phyloP scores from a whole-genome alignment of 2,329 filamentous ascomycete genomes.

The Epichloe elymi region DNA sequence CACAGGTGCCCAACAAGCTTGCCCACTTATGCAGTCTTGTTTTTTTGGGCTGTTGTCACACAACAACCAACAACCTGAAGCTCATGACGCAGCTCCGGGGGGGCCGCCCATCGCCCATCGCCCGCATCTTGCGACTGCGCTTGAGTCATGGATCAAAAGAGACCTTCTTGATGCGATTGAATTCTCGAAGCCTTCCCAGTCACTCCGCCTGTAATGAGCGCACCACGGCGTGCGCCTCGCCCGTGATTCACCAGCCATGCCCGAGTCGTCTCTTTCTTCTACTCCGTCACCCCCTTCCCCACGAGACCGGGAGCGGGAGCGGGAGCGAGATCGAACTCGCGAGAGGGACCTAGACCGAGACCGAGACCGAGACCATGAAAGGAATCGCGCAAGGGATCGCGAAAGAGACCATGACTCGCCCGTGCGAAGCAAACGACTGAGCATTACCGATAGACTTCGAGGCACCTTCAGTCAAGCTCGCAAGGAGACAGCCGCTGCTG shows the following conservation, averaged over 20 bases:
- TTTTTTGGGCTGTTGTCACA: neutral
- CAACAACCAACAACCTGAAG: constrained; percentile 1
- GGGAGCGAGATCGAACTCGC: neutral
- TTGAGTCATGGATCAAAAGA: neutral
- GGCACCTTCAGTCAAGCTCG: constrained; percentile 21
- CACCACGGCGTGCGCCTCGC: neutral
- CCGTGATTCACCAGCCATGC: constrained; percentile 2
- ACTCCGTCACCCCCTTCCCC: constrained; percentile 1
- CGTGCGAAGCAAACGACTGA: constrained; percentile 23
- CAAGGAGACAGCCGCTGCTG: constrained; percentile 14
- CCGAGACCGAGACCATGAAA: constrained; percentile 2
- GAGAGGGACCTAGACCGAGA: neutral
- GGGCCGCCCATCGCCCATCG: neutral
- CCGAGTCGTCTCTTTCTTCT: constrained; percentile 2
- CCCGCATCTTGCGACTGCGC: constrained; percentile 1
- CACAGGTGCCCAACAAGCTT: neutral
- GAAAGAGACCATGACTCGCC: constrained; percentile 16
- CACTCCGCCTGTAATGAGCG: neutral
- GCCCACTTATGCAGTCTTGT: neutral
- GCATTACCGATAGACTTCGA: constrained; percentile 27
- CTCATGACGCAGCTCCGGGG: constrained; percentile 4
- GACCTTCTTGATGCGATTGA: neutral
- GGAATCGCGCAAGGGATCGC: constrained; percentile 8
- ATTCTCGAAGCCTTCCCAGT: neutral
- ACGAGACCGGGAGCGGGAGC: neutral